Base-by-base conservation (phyloP, 306 rosid species). In the Begonia fuchsioides region DNA sequence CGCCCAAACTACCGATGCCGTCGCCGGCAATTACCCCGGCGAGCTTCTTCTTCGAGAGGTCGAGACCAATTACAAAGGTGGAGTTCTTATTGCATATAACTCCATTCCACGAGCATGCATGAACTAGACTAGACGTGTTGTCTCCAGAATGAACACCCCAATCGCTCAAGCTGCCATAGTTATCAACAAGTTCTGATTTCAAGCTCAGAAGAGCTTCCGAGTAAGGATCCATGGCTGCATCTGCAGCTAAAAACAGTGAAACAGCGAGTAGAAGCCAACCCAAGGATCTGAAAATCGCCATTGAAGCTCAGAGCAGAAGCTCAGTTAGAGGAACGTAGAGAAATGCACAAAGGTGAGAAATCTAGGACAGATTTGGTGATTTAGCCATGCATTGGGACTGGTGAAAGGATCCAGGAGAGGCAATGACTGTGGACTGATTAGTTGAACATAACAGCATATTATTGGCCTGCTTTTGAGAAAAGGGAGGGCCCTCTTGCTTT, bases 31-130 rank as follows among this genome's bases (percentile, higher is more conserved):
- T 17, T 32, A 16, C 62, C 15, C 97, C 95, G 0, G 60, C 64
- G 1, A 84, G 82, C 44, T 60, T 72, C 77, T 76, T 90, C 72
- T 61, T 64, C 12, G 95, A 84, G 5, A 90, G 78, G 79, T 90
- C 82, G 52, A 90, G 62, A 50, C 80, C 70, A 50, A 68, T 72
- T n/a, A 90, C 74, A 44, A 39, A 13, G 56, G 81, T 63, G 47
- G 80, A 74, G 53, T 68, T 66, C 32, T 72, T 58, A 65, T 79
- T 49, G 49, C 97, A 90, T 52, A 65, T 70, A 75, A 84, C 72
- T 3, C 97, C 94, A 6, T 80, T 58, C 97, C 97, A 90, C 58
- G 86, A 84, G 72, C 97, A 90, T 13, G 82, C 81, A 60, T 59
- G 62, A 57, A 68, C 54, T 66, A 80, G 74, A 44, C 54, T 75